Conservation (phyloP, 164 flowering plant species). For the Nelumbo lutea region DNA sequence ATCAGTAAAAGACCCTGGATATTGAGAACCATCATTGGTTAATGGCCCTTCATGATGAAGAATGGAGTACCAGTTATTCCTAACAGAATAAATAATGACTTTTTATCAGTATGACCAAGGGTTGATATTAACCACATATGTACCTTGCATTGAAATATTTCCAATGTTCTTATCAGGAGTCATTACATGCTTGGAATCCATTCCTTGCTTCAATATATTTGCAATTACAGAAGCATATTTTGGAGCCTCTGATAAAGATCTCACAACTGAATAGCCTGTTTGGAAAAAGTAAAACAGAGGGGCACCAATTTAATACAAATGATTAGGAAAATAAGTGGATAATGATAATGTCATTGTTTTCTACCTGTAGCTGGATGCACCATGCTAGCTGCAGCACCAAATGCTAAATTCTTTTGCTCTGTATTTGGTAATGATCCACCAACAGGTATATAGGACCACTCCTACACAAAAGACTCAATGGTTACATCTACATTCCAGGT, state of each 20-base stretch:
- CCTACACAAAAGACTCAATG: slow-evolving; percentile 39
- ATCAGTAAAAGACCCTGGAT: no score
- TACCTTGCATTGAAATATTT: slow-evolving; percentile 81
- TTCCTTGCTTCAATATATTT: slow-evolving; percentile 45
- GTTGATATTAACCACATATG: neutral
- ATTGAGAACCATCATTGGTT: no score
- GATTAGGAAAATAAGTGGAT: neutral
- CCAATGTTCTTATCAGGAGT: slow-evolving; percentile 18
- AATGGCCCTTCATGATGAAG: no score
- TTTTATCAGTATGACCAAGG: neutral
- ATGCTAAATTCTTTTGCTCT: slow-evolving; percentile 88
- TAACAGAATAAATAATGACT: no score
- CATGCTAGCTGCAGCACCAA: slow-evolving; percentile 99
- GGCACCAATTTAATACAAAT: neutral
- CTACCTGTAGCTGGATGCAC: slow-evolving; percentile 97
- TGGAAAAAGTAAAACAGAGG: slow-evolving; percentile 2
- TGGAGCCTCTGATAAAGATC: slow-evolving; percentile 97
- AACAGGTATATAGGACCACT: slow-evolving; percentile 98
- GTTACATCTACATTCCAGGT: neutral
- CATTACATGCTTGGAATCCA: slow-evolving; percentile 19
- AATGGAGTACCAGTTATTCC: no score
- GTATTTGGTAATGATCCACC: slow-evolving; percentile 97
- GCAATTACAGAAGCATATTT: slow-evolving; percentile 86
- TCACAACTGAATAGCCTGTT: slow-evolving; percentile 90
- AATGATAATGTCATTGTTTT: neutral